A percentile compares a stretch with the other conserved stretches of the same genome.
Evolutionary conservation across 1,139 yeast genomes (phyloP).

Genomic region (Geotrichum histeridarum): DNA sequence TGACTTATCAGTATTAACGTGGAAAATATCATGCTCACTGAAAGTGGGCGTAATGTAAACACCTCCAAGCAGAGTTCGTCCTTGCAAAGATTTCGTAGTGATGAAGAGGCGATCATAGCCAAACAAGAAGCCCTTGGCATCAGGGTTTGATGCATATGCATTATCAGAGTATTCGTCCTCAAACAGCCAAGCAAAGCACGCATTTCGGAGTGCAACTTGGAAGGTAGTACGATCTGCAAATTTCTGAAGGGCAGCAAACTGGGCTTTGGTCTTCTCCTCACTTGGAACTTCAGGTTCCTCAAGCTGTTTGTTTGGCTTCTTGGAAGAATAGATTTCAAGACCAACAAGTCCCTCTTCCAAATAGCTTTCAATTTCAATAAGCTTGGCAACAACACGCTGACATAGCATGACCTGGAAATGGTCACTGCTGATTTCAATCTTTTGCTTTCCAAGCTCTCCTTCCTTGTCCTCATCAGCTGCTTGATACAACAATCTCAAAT

Average conservation of each 20-base stretch:
- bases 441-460: constrained; percentile 10
- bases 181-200: constrained; percentile 76
- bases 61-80: constrained; percentile 38
- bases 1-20: constrained; percentile 19
- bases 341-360: constrained; percentile 21
- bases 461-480: constrained; percentile 14
- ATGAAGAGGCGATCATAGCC: constrained; percentile 54
- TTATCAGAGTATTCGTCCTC: constrained; percentile 34
- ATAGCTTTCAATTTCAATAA: constrained; percentile 20
- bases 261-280: background rate
- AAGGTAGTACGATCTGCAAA: constrained; percentile 39
- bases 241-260: constrained; percentile 9
- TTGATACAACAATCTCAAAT: constrained; percentile 15
- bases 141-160: constrained; percentile 31
- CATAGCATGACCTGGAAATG: constrained; percentile 25
- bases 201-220: constrained; percentile 57
- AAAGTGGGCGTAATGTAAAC: constrained; percentile 34
- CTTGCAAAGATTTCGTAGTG: constrained; percentile 23
- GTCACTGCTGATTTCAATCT: constrained; percentile 27
- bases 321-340: constrained; percentile 13
- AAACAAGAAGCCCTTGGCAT: constrained; percentile 61
- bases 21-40: constrained; percentile 22
- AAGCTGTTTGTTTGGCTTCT: background rate
- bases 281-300: background rate
- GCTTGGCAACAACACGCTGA: constrained; percentile 25